Base-by-base conservation (phyloP, 2,329 filamentous ascomycete genomes). In the Sordariomycetes sp. region DNA sequence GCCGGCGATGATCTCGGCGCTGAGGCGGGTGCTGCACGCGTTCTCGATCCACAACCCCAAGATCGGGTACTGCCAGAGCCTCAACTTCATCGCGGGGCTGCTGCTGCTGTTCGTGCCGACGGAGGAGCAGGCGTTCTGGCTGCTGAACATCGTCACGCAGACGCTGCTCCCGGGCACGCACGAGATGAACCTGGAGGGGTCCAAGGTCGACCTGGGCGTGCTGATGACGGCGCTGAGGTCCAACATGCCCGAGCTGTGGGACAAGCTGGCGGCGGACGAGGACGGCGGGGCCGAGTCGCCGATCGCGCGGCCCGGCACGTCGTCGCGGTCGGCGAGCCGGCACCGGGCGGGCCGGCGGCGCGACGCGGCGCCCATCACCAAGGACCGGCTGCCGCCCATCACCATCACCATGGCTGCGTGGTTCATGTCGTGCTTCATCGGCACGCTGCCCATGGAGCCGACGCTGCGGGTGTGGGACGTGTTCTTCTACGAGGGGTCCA, bases 371-470 rank as follows among this genome's bases (percentile, higher is more conserved):
- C 53, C 71, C 75, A 12, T 34, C n/a, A 53, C 25, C 12, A 74
- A 73, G 3, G 73, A 74, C 55, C 81, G 88, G 4, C 79, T 97
- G 12, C 93, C 93, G 0, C 92, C 93, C 14, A 93, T 97, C 63
- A 94, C 90, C 0, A 80, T 97, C 5, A 95, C 91, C 64, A 90
- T 94, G 71, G 96, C 92, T 11, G 89, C 92, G 3, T 97, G 93
- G 93, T 95, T 97, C 71, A 97, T 97, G 93, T 95, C 89, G 54
- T 89, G 94, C 65, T 97, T 94, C 70, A 94, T 97, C 61, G 91
- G 92, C 57, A 96, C 90, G 0, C 76, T 97, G 20, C 93, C 93
- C 1, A 91, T 96, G 61, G 93, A 97, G 73, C 90, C 88, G 20
- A 93, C 92, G 0, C 80, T 97, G 20, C 87, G 93, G 8, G 90